These are phyloP conservation scores for Sphagnum fallax DNA, from an alignment of 228 moss, liverwort and hornwort genomes.

Conservation along the genomic window DNA sequence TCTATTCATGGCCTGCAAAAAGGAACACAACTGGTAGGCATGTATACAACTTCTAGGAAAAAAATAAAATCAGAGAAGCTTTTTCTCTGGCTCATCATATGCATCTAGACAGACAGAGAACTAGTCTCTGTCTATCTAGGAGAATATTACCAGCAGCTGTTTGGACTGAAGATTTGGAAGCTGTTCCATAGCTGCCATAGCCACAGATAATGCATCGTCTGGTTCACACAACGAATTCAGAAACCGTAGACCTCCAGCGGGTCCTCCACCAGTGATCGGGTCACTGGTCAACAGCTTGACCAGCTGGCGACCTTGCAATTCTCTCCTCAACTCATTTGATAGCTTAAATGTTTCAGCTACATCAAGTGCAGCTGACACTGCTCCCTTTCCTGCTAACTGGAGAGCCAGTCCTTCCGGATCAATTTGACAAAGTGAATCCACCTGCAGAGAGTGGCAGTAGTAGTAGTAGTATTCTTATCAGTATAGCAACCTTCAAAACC, in stretches of 20 bases:
- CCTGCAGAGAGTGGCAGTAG: conserved; percentile 30
- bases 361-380: conserved; percentile 89
- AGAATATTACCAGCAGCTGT: conserved; percentile 68
- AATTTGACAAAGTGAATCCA: conserved; percentile 74
- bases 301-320: conserved; percentile 94
- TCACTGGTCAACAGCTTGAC: conserved; percentile 94
- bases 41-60: too few relatives aligned
- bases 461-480: background rate
- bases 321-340: conserved; percentile 68
- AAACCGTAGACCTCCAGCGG: conserved; percentile 86
- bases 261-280: conserved; percentile 93
- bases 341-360: conserved; percentile 92
- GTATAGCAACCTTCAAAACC: too few relatives aligned
- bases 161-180: conserved; percentile 91
- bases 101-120: background rate
- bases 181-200: conserved; percentile 98
- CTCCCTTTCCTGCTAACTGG: conserved; percentile 81
- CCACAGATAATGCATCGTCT: conserved; percentile 93
- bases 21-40: too few relatives aligned
- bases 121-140: background rate
- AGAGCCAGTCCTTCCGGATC: conserved; percentile 98
- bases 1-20: background rate
- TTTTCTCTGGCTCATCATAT: background rate
- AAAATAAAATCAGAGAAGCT: too few relatives aligned
- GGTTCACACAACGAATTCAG: conserved; percentile 71